Evolutionary conservation across 345 rosid genomes (phyloP).

Genomic region (Eucalyptus sp.): DNA sequence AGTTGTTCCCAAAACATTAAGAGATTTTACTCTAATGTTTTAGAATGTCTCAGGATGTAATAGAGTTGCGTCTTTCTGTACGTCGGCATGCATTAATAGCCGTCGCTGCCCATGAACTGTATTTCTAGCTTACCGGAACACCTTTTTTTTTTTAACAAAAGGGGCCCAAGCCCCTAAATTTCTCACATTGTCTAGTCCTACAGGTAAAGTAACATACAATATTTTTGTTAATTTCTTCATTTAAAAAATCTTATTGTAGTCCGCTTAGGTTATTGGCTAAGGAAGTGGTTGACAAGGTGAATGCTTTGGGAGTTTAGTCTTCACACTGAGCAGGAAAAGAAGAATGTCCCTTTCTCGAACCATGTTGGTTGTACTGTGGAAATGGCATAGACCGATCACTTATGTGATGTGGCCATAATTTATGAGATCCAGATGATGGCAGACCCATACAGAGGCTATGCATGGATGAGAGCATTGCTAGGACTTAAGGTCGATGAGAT

Average conservation of each 20-base stretch:
- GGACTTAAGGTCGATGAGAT: conserved; percentile 91
- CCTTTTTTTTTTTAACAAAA: not conserved
- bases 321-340: conserved; percentile 81
- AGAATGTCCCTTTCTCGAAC: conserved; percentile 58
- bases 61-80: not conserved
- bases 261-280: conserved; percentile 91
- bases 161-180: not conserved
- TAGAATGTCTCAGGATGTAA: not conserved
- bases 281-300: conserved; percentile 98
- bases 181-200: not conserved
- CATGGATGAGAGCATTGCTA: conserved; percentile 88
- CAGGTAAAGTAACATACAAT: not conserved
- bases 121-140: not conserved
- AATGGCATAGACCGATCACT: conserved; percentile 71
- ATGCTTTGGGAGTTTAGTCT: conserved; percentile 77
- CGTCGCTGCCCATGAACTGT: not conserved
- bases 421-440: conserved; percentile 94
- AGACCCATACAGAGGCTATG: conserved; percentile 68
- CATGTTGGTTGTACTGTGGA: conserved; percentile 89
- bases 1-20: not conserved
- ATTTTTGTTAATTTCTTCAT: not conserved
- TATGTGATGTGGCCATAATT: conserved; percentile 81
- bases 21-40: not conserved
- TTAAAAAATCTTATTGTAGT: conserved; percentile 44
- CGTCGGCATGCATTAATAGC: not conserved